Evolutionary conservation across 768 basidiomycete species (phyloP), one percentile per base, ranked within the genome.

Genomic region (Cystobasidium tubakii): DNA sequence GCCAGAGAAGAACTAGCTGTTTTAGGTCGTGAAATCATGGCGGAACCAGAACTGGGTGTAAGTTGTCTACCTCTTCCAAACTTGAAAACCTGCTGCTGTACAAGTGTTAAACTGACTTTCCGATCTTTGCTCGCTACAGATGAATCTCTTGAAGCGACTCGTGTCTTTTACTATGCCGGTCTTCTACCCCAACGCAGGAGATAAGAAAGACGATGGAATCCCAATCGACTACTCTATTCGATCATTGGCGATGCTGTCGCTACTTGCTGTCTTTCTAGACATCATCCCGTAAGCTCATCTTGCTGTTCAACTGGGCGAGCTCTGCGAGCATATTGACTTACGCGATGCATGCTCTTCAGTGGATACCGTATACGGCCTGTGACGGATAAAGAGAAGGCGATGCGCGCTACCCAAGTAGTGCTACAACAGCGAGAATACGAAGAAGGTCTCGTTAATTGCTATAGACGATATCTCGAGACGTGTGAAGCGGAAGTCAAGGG

Each of bases 361-460:
- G 92, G 92, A 1, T 99, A 97, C 82, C 89, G 93, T 74, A 95
- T 99, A 80, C 91, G 96, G 66, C 82, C 88, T 21, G 84, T 98
- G 54, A 93, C 92, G 7, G 95, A 92, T 64, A 86, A 86, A 76
- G 96, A 99, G 82, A 91, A 90, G 81, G 84, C 87, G 1, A 92
- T 93, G 81, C 96, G 95, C 82, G 92, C 96, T 76, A 87, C 91
- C 81, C 95, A 98, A 82, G 88, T 91, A 84, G 93, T 99, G 9
- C 85, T 88, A 21, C 86, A 87, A 29, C 89, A 90, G 77, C 86
- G 96, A 76, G 96, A 98, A 79, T 98, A 89, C 86, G 96, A 99
- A 80, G 92, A 98, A 81, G 90, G 94, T 29, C 84, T 99, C 70
- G 89, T 98, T 39, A 82, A 84, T 67, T 87, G 88, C 27, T 99